Base-by-base conservation (phyloP, 129 eudicot species). In the Flaveria bidentis region DNA sequence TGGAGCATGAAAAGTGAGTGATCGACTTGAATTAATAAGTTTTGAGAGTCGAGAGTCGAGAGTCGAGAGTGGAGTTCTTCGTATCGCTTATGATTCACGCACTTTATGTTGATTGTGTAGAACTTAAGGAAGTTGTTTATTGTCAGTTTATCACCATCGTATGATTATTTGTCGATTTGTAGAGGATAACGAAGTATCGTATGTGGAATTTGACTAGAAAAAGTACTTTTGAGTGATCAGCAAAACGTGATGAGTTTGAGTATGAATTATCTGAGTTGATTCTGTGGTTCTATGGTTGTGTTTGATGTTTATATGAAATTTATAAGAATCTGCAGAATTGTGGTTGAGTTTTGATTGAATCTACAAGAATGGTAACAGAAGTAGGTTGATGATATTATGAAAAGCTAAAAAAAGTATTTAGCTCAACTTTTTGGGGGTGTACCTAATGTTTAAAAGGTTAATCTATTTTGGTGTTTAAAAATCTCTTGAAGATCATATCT, bases 21-120 rank as follows among this genome's bases (percentile, higher is more conserved):
- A 78, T 69, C 76, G 60, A 71, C 50, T 57, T 57, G 30, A 30
- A 46, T 4, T 11, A 63, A 12, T 64, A 64, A 60, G 47, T 63
- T 75, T 30, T 6, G 18, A 46, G 45, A 63, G 79, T 61, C 16
- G 57, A 62, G 16, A 4, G 39, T 61, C 16, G 57, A 62, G 16
- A 4, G 39, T 33, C 39, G 57, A 61, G 9, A 36, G 41, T 36
- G 1, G n/a, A 26, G 75, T 52, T 71, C 42, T 30, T 47, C 7
- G 13, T 2, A 17, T 53, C 66, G 76, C 52, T 55, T 72, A 55
- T 53, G 30, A 18, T 42, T 17, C 15, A 58, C 68, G 41, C 28
- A 15, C 56, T 44, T 45, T 61, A 12, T 73, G 58, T 61, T 75
- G 14, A 47, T 17, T 5, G 50, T 46, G 46, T 22, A 4, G 45